phyloP scores from a whole-genome alignment of 2,329 filamentous ascomycete genomes.

The Pseudocercospora musae region DNA sequence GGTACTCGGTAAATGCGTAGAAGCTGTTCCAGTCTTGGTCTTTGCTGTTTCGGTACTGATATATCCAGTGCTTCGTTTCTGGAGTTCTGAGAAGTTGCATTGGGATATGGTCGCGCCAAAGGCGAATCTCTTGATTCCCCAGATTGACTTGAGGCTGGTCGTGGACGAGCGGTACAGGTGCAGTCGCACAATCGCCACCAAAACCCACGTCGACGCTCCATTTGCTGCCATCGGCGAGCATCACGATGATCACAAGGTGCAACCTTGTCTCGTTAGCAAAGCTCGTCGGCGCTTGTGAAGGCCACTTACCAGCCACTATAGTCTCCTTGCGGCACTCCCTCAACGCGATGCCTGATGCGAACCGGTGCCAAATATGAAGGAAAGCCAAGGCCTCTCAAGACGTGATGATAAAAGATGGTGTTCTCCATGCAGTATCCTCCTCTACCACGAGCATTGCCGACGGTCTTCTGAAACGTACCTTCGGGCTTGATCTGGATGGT shows the following conservation, averaged over 20 bases:
- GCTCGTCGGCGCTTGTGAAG: neutral
- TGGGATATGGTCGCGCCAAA: conserved; percentile 23
- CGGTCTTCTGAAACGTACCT: conserved; percentile 52
- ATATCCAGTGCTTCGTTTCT: conserved; percentile 45
- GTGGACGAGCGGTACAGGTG: conserved; percentile 55
- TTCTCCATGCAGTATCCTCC: conserved; percentile 63
- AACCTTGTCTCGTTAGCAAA: conserved; percentile 11
- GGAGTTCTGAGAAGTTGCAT: conserved; percentile 22
- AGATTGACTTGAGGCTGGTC: conserved; percentile 39
- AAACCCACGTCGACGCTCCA: conserved; percentile 63
- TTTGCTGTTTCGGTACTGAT: conserved; percentile 36
- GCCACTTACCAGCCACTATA: conserved; percentile 22
- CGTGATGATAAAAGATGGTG: conserved; percentile 49
- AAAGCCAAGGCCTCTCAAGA: conserved; percentile 53
- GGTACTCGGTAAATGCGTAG: conserved; percentile 64
- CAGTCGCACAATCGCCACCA: conserved; percentile 59
- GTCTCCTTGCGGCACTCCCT: conserved; percentile 23
- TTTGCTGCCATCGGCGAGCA: conserved; percentile 46
- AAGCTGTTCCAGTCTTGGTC: conserved; percentile 55
- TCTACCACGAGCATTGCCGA: conserved; percentile 38
- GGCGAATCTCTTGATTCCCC: conserved; percentile 24
- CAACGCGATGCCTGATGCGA: conserved; percentile 25
- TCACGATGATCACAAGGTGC: conserved; percentile 44
- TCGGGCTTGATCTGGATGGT: conserved; percentile 49
- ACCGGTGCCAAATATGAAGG: conserved; percentile 39